Conservation (phyloP, 2,329 filamentous ascomycete genomes). For the Fonsecaea monophora region DNA sequence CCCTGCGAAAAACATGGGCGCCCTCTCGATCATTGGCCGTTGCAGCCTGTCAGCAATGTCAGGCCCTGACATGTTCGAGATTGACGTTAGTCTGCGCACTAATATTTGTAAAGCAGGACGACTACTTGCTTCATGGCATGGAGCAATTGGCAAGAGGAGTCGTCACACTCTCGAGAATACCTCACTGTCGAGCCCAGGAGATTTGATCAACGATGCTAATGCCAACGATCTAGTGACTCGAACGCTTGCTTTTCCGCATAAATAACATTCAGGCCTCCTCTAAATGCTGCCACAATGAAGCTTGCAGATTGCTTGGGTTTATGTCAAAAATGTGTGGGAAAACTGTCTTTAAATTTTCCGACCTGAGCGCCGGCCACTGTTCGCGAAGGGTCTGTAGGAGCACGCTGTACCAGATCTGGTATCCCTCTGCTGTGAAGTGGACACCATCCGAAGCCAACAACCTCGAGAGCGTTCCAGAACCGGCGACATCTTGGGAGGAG, state of each 20-base stretch:
- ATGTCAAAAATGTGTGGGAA: constrained; percentile 4
- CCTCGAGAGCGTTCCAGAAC: background rate
- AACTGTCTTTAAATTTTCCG: background rate
- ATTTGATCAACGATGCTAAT: background rate
- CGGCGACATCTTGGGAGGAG: background rate
- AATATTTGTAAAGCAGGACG: no score
- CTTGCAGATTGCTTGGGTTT: background rate
- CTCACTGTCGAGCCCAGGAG: background rate
- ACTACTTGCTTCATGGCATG: background rate
- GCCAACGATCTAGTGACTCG: background rate
- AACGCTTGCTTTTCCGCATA: background rate
- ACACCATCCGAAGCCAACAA: constrained; percentile 2
- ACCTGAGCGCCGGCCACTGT: constrained; percentile 1
- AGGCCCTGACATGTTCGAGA: no score
- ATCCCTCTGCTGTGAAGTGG: background rate
- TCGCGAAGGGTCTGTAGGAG: background rate
- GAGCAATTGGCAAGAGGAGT: background rate
- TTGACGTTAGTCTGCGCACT: no score
- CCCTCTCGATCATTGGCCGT: no score
- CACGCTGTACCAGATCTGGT: background rate
- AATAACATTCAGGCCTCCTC: background rate
- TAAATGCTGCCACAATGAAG: constrained; percentile 1
- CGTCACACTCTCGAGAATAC: background rate
- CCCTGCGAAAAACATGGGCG: no score
- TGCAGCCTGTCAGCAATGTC: no score